These are phyloP conservation scores for Mortierella polycephala DNA, from an alignment of 371 early-diverging fungal species.

Conservation along the genomic window DNA sequence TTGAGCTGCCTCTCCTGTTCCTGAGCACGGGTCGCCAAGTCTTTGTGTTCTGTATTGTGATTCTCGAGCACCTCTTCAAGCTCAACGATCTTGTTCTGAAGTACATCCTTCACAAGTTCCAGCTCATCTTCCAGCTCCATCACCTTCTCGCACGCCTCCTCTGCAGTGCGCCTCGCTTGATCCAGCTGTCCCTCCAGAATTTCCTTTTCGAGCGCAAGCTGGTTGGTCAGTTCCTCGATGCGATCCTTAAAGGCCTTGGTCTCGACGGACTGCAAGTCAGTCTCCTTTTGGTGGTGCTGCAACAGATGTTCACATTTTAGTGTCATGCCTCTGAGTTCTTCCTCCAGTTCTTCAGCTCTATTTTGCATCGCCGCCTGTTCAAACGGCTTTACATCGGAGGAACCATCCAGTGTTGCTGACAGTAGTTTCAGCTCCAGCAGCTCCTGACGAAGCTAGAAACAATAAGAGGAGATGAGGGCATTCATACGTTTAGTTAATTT, in stretches of 20 bases:
- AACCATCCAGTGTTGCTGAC: slow-evolving; percentile 40
- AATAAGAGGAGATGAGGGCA: too few species aligned
- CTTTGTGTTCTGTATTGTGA: slow-evolving; percentile 23
- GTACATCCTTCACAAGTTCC: slow-evolving; percentile 39
- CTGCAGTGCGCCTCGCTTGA: slow-evolving; percentile 23
- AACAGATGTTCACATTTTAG: slow-evolving; percentile 38
- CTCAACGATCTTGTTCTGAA: slow-evolving; percentile 47
- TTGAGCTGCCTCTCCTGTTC: slow-evolving; percentile 46
- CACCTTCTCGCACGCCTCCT: slow-evolving; percentile 28
- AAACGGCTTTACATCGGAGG: slow-evolving; percentile 8
- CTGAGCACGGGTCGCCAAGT: slow-evolving; percentile 22
- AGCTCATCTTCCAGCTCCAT: slow-evolving; percentile 42
- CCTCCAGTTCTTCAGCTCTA: slow-evolving; percentile 30
- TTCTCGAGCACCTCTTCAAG: slow-evolving; percentile 42
- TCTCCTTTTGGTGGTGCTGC: slow-evolving; percentile 33
- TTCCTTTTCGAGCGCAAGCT: slow-evolving; percentile 32
- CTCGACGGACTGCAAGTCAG: slow-evolving; percentile 20
- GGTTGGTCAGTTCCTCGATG: slow-evolving; percentile 34
- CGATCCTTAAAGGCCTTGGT: slow-evolving; percentile 41
- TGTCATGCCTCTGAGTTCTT: slow-evolving; percentile 36
- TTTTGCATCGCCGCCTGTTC: slow-evolving; percentile 12
- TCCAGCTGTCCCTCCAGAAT: slow-evolving; percentile 36
- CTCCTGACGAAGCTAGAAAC: slow-evolving; percentile 42
- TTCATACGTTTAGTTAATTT: too few species aligned
- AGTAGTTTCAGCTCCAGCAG: slow-evolving; percentile 39